A percentile compares a stretch with the other conserved stretches of the same genome.
phyloP scores from a whole-genome alignment of 2,329 filamentous ascomycete species.

The Fusarium nanum region DNA sequence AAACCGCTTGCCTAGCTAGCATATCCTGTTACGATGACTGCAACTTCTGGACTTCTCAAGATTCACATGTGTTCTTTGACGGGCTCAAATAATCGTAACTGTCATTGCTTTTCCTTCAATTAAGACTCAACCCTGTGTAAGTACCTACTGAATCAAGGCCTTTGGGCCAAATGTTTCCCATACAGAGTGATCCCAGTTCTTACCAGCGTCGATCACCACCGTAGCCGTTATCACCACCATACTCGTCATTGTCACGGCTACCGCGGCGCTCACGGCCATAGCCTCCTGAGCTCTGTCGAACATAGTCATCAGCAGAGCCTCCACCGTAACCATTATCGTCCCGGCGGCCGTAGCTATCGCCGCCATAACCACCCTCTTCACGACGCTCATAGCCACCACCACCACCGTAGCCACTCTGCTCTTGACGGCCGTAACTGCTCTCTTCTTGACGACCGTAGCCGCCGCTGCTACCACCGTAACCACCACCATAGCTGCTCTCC shows the following conservation, averaged over 20 bases:
- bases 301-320: slow-evolving; percentile 41
- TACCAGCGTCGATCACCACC: slow-evolving; percentile 45
- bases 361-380: slow-evolving; percentile 40
- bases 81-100: neutral
- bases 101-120: slow-evolving; percentile 13
- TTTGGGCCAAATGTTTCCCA: neutral
- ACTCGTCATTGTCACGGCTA: slow-evolving; percentile 10
- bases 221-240: slow-evolving; percentile 35
- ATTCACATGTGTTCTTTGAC: neutral
- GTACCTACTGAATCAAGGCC: neutral
- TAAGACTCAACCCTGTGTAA: slow-evolving; percentile 4
- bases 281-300: slow-evolving; percentile 37
- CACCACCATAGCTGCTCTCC: slow-evolving; percentile 34
- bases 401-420: slow-evolving; percentile 39
- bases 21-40: neutral
- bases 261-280: slow-evolving; percentile 29
- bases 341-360: slow-evolving; percentile 44
- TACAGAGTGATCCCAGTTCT: neutral
- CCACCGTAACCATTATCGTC: slow-evolving; percentile 47
- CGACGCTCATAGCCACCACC: slow-evolving; percentile 33
- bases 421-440: slow-evolving; percentile 29
- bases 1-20: neutral
- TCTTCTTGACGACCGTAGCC: slow-evolving; percentile 39
- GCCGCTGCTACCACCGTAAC: slow-evolving; percentile 10
- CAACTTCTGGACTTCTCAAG: neutral